phyloP scores from a whole-genome alignment of 2,329 filamentous ascomycete genomes.

The Exophiala spinifera region DNA sequence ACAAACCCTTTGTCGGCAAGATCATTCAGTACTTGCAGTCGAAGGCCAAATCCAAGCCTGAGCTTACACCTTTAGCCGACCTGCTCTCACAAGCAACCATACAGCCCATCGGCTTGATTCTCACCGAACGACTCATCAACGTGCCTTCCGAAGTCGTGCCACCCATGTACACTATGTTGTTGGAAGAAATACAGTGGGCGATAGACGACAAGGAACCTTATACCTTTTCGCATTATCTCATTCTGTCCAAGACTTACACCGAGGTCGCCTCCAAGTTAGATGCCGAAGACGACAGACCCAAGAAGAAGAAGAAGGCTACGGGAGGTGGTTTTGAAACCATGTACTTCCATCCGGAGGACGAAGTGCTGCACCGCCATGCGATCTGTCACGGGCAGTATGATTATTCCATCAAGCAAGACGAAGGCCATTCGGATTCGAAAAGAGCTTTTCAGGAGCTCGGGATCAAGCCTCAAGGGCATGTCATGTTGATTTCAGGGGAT shows the following conservation, averaged over 20 bases:
- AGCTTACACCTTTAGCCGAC: conserved; percentile 56
- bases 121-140: conserved; percentile 94
- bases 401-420: conserved; percentile 73
- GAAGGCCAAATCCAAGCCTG: conserved; percentile 51
- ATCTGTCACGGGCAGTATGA: conserved; percentile 67
- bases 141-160: conserved; percentile 91
- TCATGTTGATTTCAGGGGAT: conserved; percentile 79
- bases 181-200: conserved; percentile 85
- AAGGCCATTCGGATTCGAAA: conserved; percentile 84
- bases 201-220: conserved; percentile 90
- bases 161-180: conserved; percentile 90
- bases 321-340: conserved; percentile 59
- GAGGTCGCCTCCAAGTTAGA: conserved; percentile 82
- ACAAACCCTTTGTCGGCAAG: conserved; percentile 68
- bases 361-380: conserved; percentile 76
- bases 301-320: conserved; percentile 64
- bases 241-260: conserved; percentile 87
- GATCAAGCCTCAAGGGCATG: conserved; percentile 75
- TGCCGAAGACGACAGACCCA: conserved; percentile 58
- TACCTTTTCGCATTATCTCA: conserved; percentile 86
- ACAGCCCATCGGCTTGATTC: conserved; percentile 71
- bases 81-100: conserved; percentile 55
- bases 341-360: conserved; percentile 96
- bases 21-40: conserved; percentile 68
- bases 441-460: conserved; percentile 91